Conservation (phyloP, 106 monocot genomes). For the Posidonia australis region DNA sequence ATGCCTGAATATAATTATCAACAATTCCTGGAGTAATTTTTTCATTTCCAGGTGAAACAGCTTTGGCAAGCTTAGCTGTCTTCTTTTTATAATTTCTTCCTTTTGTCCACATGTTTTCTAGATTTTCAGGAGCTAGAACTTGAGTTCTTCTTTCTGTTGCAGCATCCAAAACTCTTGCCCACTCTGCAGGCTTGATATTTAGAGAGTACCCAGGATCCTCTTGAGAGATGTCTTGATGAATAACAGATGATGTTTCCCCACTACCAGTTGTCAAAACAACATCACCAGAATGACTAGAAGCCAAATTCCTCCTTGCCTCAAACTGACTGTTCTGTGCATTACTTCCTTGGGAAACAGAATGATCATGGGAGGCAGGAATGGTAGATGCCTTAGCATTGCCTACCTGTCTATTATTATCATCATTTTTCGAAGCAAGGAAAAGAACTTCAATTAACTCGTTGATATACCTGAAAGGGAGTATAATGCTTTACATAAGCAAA, state of each 20-base stretch:
- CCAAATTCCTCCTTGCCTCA: slow-evolving; percentile 9
- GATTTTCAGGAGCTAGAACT: slow-evolving; percentile 95
- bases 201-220: slow-evolving; percentile 13
- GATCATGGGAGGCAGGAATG: slow-evolving; percentile 12
- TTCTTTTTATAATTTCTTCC: slow-evolving; percentile 97
- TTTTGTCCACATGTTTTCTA: slow-evolving; percentile 99
- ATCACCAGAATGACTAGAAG: slow-evolving; percentile 23
- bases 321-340: slow-evolving; percentile 8
- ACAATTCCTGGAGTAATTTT: slow-evolving; percentile 17
- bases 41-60: slow-evolving; percentile 12
- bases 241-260: slow-evolving; percentile 10
- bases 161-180: slow-evolving; percentile 76
- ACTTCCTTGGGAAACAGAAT: background rate
- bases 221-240: slow-evolving; percentile 9
- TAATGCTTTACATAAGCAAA: background rate
- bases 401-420: slow-evolving; percentile 1
- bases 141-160: slow-evolving; percentile 88
- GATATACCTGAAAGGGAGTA: slow-evolving; percentile 53
- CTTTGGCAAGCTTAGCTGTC: slow-evolving; percentile 29
- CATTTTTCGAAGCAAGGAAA: slow-evolving; percentile 42
- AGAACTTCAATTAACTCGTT: slow-evolving; percentile 85
- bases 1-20: slow-evolving; percentile 10
- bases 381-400: slow-evolving; percentile 13
- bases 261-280: slow-evolving; percentile 17
- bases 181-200: slow-evolving; percentile 53